Base-by-base conservation (phyloP, 2,329 filamentous ascomycete genomes). In the Aspergillus neoniger region DNA sequence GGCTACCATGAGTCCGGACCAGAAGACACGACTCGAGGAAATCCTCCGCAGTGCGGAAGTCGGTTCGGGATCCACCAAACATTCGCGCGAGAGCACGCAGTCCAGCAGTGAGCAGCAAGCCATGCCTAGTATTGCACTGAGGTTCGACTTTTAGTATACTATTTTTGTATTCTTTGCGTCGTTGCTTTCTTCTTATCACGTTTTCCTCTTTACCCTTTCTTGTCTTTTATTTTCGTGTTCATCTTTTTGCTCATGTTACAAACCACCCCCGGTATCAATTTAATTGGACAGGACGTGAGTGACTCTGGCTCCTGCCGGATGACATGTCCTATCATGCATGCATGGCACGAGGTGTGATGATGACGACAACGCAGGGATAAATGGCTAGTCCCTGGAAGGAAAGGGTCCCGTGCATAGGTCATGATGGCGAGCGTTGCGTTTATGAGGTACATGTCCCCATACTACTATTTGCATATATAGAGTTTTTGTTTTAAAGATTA, bases 81-180 rank as follows among this genome's bases (percentile, higher is more conserved):
- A 69, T 67, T 70, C 67, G 72, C 71, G 72, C 61, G 79, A 80
- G 67, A 76, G 73, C 57, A 69, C 77, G 47, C 77, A 76, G 54
- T 81, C 79, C 60, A 79, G 81, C 60, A 84, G 80, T 28, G 86
- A 86, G 53, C 78, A 80, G 51, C 79, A 80, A 52, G 80, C 76
- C 47, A 80, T 82, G 76, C 95, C 95, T 12, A 95, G 82, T 64
- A 99, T 99, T 82, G 92, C 92, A 57, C 77, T 99, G 72, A 95
- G 96, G 83, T 96, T 98, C 91, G 84, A 96, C 76, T 98, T 99
- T 83, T 91, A 65, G 56, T 15, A 19, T 14, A 14, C 14, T 30
- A n/a, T 19, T 30, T 55, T 32, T 43, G 4, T 25, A 44, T 52
- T n/a, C 51, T 25, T 50, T 36, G 32, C 25, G 17, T 36, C 32